Base-by-base conservation (phyloP, 2,329 filamentous ascomycete species). In the Ceratocystis eucalypticola region DNA sequence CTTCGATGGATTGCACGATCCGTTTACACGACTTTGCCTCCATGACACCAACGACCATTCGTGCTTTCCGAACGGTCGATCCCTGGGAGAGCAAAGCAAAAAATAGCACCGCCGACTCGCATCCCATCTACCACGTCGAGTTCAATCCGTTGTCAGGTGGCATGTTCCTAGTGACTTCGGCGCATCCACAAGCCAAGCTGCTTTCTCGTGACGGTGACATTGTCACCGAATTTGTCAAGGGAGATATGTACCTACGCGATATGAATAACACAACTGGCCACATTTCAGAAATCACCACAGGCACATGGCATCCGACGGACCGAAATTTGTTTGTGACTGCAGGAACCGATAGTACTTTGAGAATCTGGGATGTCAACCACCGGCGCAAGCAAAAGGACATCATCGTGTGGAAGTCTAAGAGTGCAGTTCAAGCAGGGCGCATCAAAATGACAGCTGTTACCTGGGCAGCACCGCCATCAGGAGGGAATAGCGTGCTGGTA, bases 211-310 rank as follows among this genome's bases (percentile, higher is more conserved):
- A 99, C 77, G 94, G 94, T 48, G 90, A 95, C 57, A 81, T 88
- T 6, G 72, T 95, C 62, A 87, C 88, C 0, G 91, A 96, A 73
- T 97, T 96, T 70, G 88, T 91, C 71, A 99, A 99, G 77, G 94
- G 94, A 59, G 94, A 99, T 74, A 97, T 97, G 92, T 99, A 99
- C 72, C 78, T 99, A 70, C 84, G 93, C 65, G 94, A 99, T 74
- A 95, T 97, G 88, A 85, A 96, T 76, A 92, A 97, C 74, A 99
- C 94, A 3, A 97, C 96, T 74, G 94, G 94, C 1, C 94, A 99
- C 76, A 86, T 96, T 64, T 92, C 92, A 3, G 94, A 96, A 75
- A 84, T 96, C 50, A 91, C 91, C 2, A 88, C 87, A 25, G 93
- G 90, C 25, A 88, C 88, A 48, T 99, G 94, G 94, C 90, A 93